Conservation (phyloP, 1,284 basidiomycete species). For the Rhodotorula sp. region DNA sequence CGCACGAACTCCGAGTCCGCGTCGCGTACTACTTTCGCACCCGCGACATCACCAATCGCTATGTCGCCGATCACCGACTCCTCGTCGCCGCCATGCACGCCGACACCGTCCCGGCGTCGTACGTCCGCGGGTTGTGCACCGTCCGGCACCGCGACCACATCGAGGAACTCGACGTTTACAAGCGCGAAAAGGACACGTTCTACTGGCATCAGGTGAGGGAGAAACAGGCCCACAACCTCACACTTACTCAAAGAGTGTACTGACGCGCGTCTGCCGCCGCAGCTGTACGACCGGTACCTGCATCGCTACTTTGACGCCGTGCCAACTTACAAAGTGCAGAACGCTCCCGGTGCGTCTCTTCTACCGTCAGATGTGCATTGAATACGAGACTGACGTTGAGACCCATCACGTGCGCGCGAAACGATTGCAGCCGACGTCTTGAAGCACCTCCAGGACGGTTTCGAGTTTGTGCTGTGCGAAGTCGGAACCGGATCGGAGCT, state of each 20-base stretch:
- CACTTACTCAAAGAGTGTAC: conserved; percentile 15
- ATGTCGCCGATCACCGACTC: conserved; percentile 41
- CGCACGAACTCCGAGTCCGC: conserved; percentile 27
- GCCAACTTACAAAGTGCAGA: conserved; percentile 78
- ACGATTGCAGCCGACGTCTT: conserved; percentile 44
- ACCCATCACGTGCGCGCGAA: no score
- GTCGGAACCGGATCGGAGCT: conserved; percentile 87
- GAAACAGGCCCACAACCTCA: background rate
- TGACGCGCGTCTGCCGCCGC: background rate
- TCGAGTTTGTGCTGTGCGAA: conserved; percentile 94
- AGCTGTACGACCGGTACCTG: conserved; percentile 78
- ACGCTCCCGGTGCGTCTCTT: conserved; percentile 64
- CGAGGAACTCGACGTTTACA: conserved; percentile 39
- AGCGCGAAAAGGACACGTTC: conserved; percentile 39
- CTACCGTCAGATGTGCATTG: no score
- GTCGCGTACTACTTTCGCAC: conserved; percentile 45
- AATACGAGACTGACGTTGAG: background rate
- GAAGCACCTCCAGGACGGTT: conserved; percentile 64
- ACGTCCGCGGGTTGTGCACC: conserved; percentile 37
- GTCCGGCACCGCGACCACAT: conserved; percentile 44
- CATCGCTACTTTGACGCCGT: conserved; percentile 98
- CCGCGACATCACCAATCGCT: conserved; percentile 43
- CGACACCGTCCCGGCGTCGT: conserved; percentile 37
- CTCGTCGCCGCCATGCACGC: conserved; percentile 44
- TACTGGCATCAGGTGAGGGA: conserved; percentile 43